Conservation (phyloP, 495 filamentous ascomycete genomes). For the Neurospora sp. region DNA sequence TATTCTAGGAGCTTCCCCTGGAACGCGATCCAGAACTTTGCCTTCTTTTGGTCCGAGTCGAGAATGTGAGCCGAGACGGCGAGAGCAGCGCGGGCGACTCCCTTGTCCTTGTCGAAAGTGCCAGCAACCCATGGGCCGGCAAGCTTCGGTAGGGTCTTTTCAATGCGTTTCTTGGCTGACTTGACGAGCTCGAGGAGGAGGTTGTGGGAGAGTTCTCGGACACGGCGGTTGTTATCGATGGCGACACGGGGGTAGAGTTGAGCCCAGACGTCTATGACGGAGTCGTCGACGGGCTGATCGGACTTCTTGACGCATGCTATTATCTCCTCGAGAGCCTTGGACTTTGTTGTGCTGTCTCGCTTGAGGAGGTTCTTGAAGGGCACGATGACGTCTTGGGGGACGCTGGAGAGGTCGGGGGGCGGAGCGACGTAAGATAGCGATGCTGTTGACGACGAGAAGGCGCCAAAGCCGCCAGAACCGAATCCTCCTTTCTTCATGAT, state of each 20-base stretch:
- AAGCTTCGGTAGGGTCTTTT: constrained; percentile 61
- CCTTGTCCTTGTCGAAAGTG: constrained; percentile 72
- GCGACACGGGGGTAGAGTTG: constrained; percentile 79
- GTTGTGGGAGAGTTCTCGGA: constrained; percentile 72
- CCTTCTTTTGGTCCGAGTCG: constrained; percentile 65
- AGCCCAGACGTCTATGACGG: constrained; percentile 41
- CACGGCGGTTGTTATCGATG: constrained; percentile 78
- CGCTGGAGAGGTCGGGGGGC: constrained; percentile 66
- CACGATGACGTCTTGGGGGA: constrained; percentile 76
- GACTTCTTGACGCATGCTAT: constrained; percentile 40
- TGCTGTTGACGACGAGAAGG: constrained; percentile 33
- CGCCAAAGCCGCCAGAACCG: constrained; percentile 33
- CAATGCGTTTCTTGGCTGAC: constrained; percentile 68
- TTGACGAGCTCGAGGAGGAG: constrained; percentile 64
- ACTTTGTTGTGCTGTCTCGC: constrained; percentile 84
- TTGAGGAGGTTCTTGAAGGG: constrained; percentile 87
- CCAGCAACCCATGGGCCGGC: constrained; percentile 85
- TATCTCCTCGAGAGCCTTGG: constrained; percentile 87
- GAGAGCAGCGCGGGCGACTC: constrained; percentile 59
- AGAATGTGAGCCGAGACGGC: constrained; percentile 68
- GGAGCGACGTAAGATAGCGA: constrained; percentile 76
- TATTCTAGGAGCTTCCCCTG: constrained; percentile 69
- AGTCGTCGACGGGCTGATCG: background rate
- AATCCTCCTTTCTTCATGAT: constrained; percentile 2
- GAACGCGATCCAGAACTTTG: constrained; percentile 65